phyloP scores from a whole-genome alignment of 495 filamentous ascomycete genomes.

The Thozetella sp. region DNA sequence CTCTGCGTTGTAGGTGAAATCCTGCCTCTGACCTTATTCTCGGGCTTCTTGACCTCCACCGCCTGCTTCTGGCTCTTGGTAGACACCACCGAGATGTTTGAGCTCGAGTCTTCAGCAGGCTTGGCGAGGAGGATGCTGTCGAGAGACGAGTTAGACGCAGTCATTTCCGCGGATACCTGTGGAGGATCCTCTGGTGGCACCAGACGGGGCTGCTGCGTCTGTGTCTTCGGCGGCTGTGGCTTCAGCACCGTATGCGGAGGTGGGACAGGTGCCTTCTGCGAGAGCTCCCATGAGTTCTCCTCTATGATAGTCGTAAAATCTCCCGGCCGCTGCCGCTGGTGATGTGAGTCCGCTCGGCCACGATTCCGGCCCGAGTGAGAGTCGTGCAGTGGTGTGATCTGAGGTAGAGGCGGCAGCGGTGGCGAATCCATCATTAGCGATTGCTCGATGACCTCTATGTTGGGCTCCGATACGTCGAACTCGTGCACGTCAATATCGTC shows the following conservation, averaged over 20 bases:
- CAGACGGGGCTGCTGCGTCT: constrained; percentile 15
- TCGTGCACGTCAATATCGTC: constrained; percentile 54
- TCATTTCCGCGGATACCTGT: constrained; percentile 13
- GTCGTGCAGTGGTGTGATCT: constrained; percentile 48
- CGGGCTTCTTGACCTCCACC: neutral
- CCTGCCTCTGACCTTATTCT: neutral
- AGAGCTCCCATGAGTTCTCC: constrained; percentile 42
- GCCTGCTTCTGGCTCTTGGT: neutral
- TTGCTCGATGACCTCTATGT: constrained; percentile 46
- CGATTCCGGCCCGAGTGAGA: constrained; percentile 44
- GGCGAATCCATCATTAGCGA: constrained; percentile 34
- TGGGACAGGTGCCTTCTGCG: constrained; percentile 23
- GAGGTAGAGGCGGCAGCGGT: constrained; percentile 36
- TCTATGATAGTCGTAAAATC: constrained; percentile 44
- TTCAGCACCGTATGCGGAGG: constrained; percentile 21
- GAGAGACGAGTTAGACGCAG: constrained; percentile 16
- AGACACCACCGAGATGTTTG: constrained; percentile 11
- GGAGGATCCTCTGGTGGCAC: constrained; percentile 16
- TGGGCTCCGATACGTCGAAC: constrained; percentile 46
- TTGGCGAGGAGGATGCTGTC: constrained; percentile 18
- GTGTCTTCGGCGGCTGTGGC: constrained; percentile 25
- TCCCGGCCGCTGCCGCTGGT: constrained; percentile 23
- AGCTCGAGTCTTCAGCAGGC: constrained; percentile 9
- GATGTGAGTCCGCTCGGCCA: constrained; percentile 15
- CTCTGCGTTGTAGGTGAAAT: neutral